Evolutionary conservation across 2,329 filamentous ascomycete genomes (phyloP).

Genomic region (Calycina herbarum): DNA sequence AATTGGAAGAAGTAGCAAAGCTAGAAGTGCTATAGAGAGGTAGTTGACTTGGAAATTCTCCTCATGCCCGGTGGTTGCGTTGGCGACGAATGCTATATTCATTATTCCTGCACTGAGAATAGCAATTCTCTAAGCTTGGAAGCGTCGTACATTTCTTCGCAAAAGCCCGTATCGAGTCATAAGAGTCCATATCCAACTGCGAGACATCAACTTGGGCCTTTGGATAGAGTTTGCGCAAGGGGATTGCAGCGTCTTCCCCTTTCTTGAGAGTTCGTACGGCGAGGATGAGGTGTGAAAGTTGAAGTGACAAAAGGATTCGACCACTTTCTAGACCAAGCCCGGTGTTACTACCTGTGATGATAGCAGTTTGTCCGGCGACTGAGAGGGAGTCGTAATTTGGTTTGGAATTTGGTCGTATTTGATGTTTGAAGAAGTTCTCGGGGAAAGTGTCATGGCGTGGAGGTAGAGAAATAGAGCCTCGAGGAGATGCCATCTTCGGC

Average conservation of each 20-base stretch:
- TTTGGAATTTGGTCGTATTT: conserved; percentile 1
- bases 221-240: conserved; percentile 37
- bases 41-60: conserved; percentile 42
- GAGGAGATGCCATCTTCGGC: conserved; percentile 1
- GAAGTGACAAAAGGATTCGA: conserved; percentile 42
- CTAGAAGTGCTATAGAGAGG: conserved; percentile 31
- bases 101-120: conserved; percentile 47
- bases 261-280: conserved; percentile 46
- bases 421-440: neutral
- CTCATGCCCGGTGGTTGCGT: conserved; percentile 41
- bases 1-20: conserved; percentile 33
- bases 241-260: conserved; percentile 44
- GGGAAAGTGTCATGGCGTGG: neutral
- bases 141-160: conserved; percentile 39
- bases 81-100: conserved; percentile 12
- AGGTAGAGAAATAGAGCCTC: neutral
- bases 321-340: conserved; percentile 48
- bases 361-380: conserved; percentile 43
- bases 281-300: conserved; percentile 47
- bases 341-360: conserved; percentile 50
- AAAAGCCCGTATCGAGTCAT: conserved; percentile 47
- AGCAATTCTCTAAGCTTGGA: conserved; percentile 43
- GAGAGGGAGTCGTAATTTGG: conserved; percentile 16
- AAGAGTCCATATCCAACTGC: conserved; percentile 48
- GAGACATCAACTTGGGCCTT: conserved; percentile 48